Conservation (phyloP, 2,329 filamentous ascomycete species). For the Mollisiaceae sp. region DNA sequence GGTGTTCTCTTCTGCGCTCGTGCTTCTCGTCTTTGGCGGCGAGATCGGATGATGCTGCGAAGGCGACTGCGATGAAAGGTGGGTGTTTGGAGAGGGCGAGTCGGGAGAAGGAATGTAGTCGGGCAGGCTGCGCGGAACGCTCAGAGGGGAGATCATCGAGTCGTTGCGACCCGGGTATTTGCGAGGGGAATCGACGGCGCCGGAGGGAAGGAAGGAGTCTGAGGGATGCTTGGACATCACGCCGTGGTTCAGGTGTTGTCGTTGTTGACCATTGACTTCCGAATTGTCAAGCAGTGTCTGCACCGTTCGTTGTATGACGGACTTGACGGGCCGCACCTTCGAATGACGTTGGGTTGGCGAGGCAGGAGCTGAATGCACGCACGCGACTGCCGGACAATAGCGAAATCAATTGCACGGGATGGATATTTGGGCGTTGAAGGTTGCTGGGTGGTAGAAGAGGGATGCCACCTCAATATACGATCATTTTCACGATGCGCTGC, state of each 20-base stretch:
- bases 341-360: neutral
- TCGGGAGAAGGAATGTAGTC: conserved; percentile 28
- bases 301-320: neutral
- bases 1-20: conserved; percentile 36
- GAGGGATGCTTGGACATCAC: conserved; percentile 33
- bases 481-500: neutral
- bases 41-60: conserved; percentile 36
- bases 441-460: neutral
- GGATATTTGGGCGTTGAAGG: neutral
- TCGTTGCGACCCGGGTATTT: conserved; percentile 19
- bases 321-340: neutral
- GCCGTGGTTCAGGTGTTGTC: neutral
- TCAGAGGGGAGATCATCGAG: conserved; percentile 28
- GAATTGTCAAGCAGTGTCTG: neutral
- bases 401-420: neutral
- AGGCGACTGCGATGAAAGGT: conserved; percentile 28
- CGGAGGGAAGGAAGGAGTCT: conserved; percentile 40
- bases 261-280: conserved; percentile 2
- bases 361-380: neutral
- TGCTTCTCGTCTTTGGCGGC: conserved; percentile 40
- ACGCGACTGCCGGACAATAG: neutral
- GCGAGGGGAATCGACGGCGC: conserved; percentile 32
- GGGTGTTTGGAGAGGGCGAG: conserved; percentile 23
- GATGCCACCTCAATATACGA: conserved; percentile 5
- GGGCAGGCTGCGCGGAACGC: conserved; percentile 29